phyloP scores from a whole-genome alignment of 768 basidiomycete genomes.

The Termitomyces sp. region DNA sequence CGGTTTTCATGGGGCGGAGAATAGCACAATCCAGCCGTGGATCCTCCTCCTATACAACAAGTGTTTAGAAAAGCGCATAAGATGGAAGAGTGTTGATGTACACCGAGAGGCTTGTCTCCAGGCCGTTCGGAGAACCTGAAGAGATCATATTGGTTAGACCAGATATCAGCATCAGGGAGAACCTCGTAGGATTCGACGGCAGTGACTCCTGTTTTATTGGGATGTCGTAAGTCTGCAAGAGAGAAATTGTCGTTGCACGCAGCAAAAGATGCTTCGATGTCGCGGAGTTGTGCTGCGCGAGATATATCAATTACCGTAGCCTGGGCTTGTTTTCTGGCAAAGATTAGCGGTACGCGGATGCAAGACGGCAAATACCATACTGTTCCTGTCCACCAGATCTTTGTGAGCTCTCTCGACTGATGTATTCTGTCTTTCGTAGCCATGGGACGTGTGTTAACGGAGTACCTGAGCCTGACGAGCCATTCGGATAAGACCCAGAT shows the following conservation, averaged over 20 bases:
- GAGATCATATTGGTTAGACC: constrained; percentile 86
- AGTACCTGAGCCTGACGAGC: constrained; percentile 35
- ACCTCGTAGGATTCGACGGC: constrained; percentile 82
- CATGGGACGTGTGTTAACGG: constrained; percentile 73
- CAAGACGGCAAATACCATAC: constrained; percentile 31
- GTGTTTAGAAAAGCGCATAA: neutral
- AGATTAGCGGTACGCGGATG: neutral
- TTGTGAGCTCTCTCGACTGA: constrained; percentile 54
- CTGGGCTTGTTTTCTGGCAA: constrained; percentile 40
- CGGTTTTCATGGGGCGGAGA: constrained; percentile 81
- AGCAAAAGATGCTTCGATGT: constrained; percentile 73
- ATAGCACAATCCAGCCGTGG: constrained; percentile 82
- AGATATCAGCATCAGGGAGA: constrained; percentile 79
- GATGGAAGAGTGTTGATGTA: constrained; percentile 25
- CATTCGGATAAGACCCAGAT: constrained; percentile 37
- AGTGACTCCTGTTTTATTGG: constrained; percentile 67
- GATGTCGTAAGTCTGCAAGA: constrained; percentile 60
- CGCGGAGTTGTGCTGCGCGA: constrained; percentile 63
- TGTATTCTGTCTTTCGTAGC: constrained; percentile 90
- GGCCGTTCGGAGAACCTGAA: constrained; percentile 84
- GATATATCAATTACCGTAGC: constrained; percentile 63
- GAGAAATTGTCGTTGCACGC: constrained; percentile 56
- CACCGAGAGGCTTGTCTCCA: constrained; percentile 70
- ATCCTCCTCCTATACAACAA: constrained; percentile 52
- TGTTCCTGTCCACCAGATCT: constrained; percentile 41